Conservation (phyloP, 2,329 filamentous ascomycete species). For the Sarocladium kiliense region DNA sequence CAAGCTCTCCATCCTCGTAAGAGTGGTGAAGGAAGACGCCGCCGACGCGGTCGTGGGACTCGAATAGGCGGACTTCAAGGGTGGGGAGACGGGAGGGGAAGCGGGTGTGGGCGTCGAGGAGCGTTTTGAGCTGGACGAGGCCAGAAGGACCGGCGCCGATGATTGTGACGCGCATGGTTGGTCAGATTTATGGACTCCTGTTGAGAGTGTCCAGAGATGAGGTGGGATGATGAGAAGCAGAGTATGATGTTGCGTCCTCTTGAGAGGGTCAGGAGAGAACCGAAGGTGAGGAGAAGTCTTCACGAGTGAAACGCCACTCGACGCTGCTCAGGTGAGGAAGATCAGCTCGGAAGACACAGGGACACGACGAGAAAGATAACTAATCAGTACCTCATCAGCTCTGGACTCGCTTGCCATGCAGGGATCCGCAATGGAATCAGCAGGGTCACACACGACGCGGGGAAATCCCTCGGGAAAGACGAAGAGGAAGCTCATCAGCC, state of each 20-base stretch:
- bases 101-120: constrained; percentile 26
- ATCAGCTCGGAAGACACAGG: too few species aligned
- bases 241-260: too few species aligned
- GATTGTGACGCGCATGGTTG: constrained; percentile 28
- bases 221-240: background rate
- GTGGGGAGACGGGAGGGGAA: constrained; percentile 20
- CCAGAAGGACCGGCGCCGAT: constrained; percentile 35
- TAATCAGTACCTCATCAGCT: too few species aligned
- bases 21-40: constrained; percentile 36
- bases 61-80: constrained; percentile 37
- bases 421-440: too few species aligned
- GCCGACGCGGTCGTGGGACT: constrained; percentile 34
- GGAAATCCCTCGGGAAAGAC: too few species aligned
- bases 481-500: too few species aligned
- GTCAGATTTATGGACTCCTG: too few species aligned
- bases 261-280: background rate
- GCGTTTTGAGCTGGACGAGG: constrained; percentile 33
- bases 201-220: too few species aligned
- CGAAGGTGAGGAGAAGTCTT: too few species aligned
- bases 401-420: too few species aligned
- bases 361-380: too few species aligned
- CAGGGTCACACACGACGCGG: too few species aligned
- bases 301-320: background rate
- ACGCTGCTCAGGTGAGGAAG: background rate
- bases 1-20: constrained; percentile 37